A percentile compares a stretch with the other conserved stretches of the same genome.
These are phyloP conservation scores for Delitschia confertaspora DNA, from an alignment of 495 filamentous ascomycete genomes.

Conservation along the genomic window DNA sequence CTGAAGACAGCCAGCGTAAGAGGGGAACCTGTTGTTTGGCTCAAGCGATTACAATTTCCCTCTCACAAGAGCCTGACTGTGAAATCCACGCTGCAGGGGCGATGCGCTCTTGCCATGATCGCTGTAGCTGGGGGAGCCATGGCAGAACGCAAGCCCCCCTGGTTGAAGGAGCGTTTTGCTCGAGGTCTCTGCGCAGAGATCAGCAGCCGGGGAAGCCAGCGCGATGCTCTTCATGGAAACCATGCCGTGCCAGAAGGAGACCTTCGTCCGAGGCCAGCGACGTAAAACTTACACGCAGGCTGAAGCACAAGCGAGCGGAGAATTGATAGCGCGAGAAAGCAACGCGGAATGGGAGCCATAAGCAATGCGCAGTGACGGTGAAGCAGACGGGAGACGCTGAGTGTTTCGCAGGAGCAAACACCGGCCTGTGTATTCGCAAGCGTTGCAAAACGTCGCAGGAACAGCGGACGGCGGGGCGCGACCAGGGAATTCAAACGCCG, in stretches of 20 bases:
- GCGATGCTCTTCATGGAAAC: constrained; percentile 12
- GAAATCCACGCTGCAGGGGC: constrained; percentile 24
- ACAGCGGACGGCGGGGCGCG: background rate
- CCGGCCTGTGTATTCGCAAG: background rate
- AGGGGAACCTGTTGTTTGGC: constrained; percentile 5
- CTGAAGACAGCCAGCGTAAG: constrained; percentile 11
- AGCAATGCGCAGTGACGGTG: constrained; percentile 6
- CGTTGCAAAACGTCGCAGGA: too few relatives aligned
- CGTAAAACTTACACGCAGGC: background rate
- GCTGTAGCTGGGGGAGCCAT: constrained; percentile 7
- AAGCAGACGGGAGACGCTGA: constrained; percentile 22
- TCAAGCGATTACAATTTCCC: constrained; percentile 25
- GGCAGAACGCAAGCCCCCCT: too few relatives aligned
- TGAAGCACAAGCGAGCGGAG: background rate
- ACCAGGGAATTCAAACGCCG: constrained; percentile 6
- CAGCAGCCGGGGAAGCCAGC: constrained; percentile 22
- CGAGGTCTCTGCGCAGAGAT: constrained; percentile 22
- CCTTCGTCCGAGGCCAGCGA: constrained; percentile 2
- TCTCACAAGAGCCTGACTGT: too few relatives aligned
- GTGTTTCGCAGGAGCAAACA: constrained; percentile 23
- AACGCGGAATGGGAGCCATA: background rate
- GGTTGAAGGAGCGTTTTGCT: constrained; percentile 5
- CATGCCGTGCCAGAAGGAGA: constrained; percentile 24
- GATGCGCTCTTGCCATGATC: constrained; percentile 26
- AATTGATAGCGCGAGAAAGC: background rate